A percentile compares a stretch with the other conserved stretches of the same genome.
phyloP scores from a whole-genome alignment of 2,329 filamentous ascomycete genomes.

The Fusarium sororula region DNA sequence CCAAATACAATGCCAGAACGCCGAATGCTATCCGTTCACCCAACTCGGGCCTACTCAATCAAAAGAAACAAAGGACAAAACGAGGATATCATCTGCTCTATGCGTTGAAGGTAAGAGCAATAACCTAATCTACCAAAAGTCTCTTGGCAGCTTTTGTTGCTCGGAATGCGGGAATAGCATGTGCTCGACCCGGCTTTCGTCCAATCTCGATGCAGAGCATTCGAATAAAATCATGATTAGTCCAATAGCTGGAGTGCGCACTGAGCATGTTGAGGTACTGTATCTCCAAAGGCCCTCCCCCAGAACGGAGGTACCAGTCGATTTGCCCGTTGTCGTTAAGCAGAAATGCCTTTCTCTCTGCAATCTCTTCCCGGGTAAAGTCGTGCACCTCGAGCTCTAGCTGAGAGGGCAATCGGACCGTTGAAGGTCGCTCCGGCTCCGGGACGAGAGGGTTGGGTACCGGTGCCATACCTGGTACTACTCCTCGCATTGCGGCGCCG shows the following conservation, averaged over 20 bases:
- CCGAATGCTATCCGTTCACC: background rate
- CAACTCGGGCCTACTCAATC: background rate
- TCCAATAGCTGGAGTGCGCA: slow-evolving; percentile 96
- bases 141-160: slow-evolving; percentile 64
- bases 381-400: slow-evolving; percentile 97
- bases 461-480: slow-evolving; percentile 63
- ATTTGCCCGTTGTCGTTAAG: slow-evolving; percentile 98
- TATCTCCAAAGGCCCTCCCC: slow-evolving; percentile 88
- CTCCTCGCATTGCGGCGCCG: slow-evolving; percentile 68
- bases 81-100: background rate
- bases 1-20: background rate
- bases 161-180: slow-evolving; percentile 66
- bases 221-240: slow-evolving; percentile 84
- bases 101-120: background rate
- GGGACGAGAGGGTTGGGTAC: slow-evolving; percentile 43
- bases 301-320: slow-evolving; percentile 86
- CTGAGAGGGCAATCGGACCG: slow-evolving; percentile 65
- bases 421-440: slow-evolving; percentile 49
- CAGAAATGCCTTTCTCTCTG: slow-evolving; percentile 85
- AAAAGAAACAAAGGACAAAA: background rate
- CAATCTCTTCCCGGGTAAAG: slow-evolving; percentile 90
- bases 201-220: slow-evolving; percentile 91
- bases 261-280: slow-evolving; percentile 98
- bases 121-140: slow-evolving; percentile 33
- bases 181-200: slow-evolving; percentile 71